Base-by-base conservation (phyloP, 169 alveolate genomes). In the Babesia ovis region DNA sequence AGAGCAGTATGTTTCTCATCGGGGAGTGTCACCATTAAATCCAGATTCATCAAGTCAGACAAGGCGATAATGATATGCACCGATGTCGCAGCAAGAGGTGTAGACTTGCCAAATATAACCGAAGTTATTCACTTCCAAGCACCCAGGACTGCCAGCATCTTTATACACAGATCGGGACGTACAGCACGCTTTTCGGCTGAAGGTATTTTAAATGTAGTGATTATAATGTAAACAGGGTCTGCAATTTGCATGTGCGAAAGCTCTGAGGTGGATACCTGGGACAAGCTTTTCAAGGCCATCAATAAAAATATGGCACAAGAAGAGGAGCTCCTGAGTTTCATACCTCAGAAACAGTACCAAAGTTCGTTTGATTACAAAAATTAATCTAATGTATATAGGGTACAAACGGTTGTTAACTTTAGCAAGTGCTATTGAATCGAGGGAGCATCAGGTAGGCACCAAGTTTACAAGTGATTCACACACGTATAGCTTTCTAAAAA, bases 31-130 rank as follows among this genome's bases (percentile, higher is more conserved):
- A 9, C n/a, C 46, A 39, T 39, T 39, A 39, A 14, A 14, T 31
- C 22, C 67, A 79, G 86, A 29, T 79, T 79, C 41, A 61, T n/a
- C 51, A 83, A 76, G 31, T 64, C 69, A 22, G 45, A 64, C 12
- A 79, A 80, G 41, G 46, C 85, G 18, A 80, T 94, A 5, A 68
- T 96, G 62, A 92, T 96, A 43, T 94, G 97, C 9, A 95, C 99
- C 20, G 98, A 96, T 85, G 97, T 96, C 4, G 98, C 98, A 1
- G 89, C 98, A 12, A 80, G 99, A 41, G 99, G 99, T 0, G 67
- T 96, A 14, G 97, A 96, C 76, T 85, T 96, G 46, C 95, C 96
- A 12, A 87, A 91, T 20, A 92, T 96, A 3, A 96, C 92, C 73
- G 83, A 87, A 35, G 98, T 96, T 1, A 86, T 96, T 12, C 96